Base-by-base conservation (phyloP, 2,329 filamentous ascomycete genomes). In the Corynespora cassiicola region DNA sequence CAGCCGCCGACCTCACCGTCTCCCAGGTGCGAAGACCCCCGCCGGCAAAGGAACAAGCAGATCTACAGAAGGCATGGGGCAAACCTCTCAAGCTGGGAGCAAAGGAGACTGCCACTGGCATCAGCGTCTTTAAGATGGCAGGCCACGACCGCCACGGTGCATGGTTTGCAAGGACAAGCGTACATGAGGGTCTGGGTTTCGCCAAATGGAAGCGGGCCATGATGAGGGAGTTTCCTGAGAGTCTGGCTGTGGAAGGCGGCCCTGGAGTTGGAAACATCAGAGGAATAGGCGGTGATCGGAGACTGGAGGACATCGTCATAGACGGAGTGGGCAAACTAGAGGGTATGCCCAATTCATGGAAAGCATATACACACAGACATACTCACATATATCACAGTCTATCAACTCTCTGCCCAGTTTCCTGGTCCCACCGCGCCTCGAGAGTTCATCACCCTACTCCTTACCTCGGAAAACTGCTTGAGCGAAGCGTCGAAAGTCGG, bases 131-230 rank as follows among this genome's bases (percentile, higher is more conserved):
- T 72, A 95, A 95, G 66, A 77, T 94, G 43, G 73, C 78, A 0
- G 82, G 86, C 2, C 86, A 88, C 55, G 92, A 97, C 66, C 84
- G 89, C 23, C 85, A 85, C 50, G 92, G 91, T 2, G 78, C 87
- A 6, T 97, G 92, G 92, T 97, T 96, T 68, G 89, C 89, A 16
- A 76, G 92, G 38, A 77, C 87, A 31, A 95, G 90, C 62, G 76
- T 95, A 14, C 90, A 96, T 58, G 83, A 87, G 54, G 88, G 86
- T 0, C 65, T 95, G 14, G 76, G 84, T 0, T 96, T 95, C 65
- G 78, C 81, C 14, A 84, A 82, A 61, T 95, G 90, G 85, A 87
- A 85, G 72, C 76, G 76, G 33, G 90, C 86, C 3, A 78, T 96
- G 58, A 78, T 87, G 63, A 76, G 77, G 15, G 92, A 97, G 72